phyloP scores from a whole-genome alignment of 805 yeast species.

The Yamadazyma phyllophila region DNA sequence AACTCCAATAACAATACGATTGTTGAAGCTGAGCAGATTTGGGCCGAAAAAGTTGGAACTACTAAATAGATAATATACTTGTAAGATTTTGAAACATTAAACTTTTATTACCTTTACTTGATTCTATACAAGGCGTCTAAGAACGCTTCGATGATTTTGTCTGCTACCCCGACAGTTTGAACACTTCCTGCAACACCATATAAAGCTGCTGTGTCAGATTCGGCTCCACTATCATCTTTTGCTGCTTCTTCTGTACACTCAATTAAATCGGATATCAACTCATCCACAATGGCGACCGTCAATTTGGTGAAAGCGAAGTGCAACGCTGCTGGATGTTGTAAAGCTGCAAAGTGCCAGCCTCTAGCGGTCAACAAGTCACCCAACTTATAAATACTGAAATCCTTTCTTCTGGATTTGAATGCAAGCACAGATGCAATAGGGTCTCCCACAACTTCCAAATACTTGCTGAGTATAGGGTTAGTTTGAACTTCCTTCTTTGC shows the following conservation, averaged over 20 bases:
- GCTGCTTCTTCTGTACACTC: conserved; percentile 34
- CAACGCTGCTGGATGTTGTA: conserved; percentile 88
- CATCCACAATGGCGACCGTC: conserved; percentile 59
- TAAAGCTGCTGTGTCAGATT: conserved; percentile 75
- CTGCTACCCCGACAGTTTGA: conserved; percentile 79
- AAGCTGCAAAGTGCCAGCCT: conserved; percentile 88
- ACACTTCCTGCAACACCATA: conserved; percentile 97
- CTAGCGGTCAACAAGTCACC: conserved; percentile 64
- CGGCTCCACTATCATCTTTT: conserved; percentile 24
- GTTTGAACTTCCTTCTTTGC: conserved; percentile 49
- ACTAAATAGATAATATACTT: not conserved
- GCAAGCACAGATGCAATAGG: conserved; percentile 83
- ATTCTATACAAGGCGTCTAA: conserved; percentile 75
- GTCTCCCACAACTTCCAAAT: conserved; percentile 74
- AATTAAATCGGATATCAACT: conserved; percentile 53
- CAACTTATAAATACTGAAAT: conserved; percentile 69
- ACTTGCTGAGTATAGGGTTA: conserved; percentile 45
- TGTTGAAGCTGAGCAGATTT: conserved; percentile 83
- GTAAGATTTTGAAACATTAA: not conserved
- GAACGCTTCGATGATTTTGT: conserved; percentile 72
- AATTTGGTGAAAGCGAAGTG: conserved; percentile 86
- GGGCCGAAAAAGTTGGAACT: conserved; percentile 41
- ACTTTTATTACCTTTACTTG: conserved; percentile 3
- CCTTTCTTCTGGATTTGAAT: conserved; percentile 49
- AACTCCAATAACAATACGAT: conserved; percentile 87